Percentiles rank a stretch among this genome's conserved stretches.
Evolutionary conservation across 2,329 filamentous ascomycete genomes (phyloP).

Genomic region (Apiospora rasikravindrae): DNA sequence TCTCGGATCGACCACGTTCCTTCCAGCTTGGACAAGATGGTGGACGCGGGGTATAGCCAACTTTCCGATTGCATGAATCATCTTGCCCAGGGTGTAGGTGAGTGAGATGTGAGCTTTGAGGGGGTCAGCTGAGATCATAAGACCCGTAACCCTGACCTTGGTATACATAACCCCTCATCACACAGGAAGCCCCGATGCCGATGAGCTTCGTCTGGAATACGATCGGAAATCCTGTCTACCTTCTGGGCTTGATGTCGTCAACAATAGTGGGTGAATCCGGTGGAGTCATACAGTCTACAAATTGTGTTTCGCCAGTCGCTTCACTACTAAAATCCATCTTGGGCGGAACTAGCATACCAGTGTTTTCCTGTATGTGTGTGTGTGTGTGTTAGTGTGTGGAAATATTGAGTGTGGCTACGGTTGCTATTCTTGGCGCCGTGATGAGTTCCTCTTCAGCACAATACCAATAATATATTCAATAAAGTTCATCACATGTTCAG

Average conservation of each 20-base stretch:
- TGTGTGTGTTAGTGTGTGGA: not conserved
- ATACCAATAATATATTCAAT: not conserved
- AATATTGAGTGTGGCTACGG: not conserved
- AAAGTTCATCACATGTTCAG: constrained; percentile 10
- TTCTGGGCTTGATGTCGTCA: not conserved
- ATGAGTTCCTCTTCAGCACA: not conserved
- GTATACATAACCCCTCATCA: not conserved
- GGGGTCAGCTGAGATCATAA: not conserved
- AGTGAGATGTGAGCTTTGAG: constrained; percentile 4
- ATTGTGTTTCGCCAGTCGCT: constrained; percentile 2
- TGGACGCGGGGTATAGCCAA: constrained; percentile 13
- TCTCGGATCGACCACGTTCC: constrained; percentile 38
- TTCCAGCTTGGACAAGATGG: constrained; percentile 25
- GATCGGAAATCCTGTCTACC: not conserved
- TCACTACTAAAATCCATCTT: not conserved
- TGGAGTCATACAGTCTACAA: not conserved
- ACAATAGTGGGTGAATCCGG: not conserved
- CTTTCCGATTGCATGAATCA: constrained; percentile 18
- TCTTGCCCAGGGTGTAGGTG: not conserved
- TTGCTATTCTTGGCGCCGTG: not conserved
- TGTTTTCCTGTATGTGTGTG: not conserved
- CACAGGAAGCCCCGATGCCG: not conserved
- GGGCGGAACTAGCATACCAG: not conserved
- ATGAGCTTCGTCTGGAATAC: not conserved
- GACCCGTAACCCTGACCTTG: not conserved